Percentiles rank a stretch among this genome's conserved stretches.
Conservation (phyloP, 495 filamentous ascomycete genomes). For the Aspergillus sclerotiicarbonarius region DNA sequence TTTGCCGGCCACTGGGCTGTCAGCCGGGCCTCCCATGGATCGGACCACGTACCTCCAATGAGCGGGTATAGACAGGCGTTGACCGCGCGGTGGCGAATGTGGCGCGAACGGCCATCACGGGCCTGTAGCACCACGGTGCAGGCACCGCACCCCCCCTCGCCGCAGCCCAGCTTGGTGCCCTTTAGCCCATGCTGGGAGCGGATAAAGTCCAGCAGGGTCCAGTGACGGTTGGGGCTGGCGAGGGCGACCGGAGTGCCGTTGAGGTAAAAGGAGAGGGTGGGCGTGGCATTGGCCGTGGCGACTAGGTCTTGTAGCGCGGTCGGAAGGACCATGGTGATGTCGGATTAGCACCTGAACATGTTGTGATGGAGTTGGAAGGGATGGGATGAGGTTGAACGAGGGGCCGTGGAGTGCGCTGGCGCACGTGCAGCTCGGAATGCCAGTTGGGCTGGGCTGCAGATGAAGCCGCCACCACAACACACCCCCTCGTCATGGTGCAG, state of each 20-base stretch:
- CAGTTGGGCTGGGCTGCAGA: no score
- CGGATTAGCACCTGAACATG: not conserved
- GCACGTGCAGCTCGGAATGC: not conserved
- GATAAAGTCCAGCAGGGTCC: constrained; percentile 48
- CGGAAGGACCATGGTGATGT: constrained; percentile 14
- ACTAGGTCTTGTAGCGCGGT: not conserved
- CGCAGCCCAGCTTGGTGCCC: constrained; percentile 72
- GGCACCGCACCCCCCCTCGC: constrained; percentile 93
- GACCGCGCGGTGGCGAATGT: constrained; percentile 82
- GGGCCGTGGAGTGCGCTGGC: not conserved
- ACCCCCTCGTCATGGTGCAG: no score
- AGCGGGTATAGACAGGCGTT: constrained; percentile 93
- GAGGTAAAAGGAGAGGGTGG: constrained; percentile 29
- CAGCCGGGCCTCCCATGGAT: not conserved
- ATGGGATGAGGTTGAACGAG: not conserved
- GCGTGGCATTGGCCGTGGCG: constrained; percentile 22
- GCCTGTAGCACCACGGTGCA: constrained; percentile 75
- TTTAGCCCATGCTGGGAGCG: constrained; percentile 37
- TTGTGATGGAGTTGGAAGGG: not conserved
- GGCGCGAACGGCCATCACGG: constrained; percentile 45
- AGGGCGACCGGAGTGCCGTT: constrained; percentile 30
- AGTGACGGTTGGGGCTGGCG: constrained; percentile 29
- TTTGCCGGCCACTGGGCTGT: constrained; percentile 72
- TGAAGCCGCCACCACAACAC: no score
- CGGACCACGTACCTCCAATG: constrained; percentile 50